Base-by-base conservation (phyloP, 768 basidiomycete genomes). In the Suillus sp. region DNA sequence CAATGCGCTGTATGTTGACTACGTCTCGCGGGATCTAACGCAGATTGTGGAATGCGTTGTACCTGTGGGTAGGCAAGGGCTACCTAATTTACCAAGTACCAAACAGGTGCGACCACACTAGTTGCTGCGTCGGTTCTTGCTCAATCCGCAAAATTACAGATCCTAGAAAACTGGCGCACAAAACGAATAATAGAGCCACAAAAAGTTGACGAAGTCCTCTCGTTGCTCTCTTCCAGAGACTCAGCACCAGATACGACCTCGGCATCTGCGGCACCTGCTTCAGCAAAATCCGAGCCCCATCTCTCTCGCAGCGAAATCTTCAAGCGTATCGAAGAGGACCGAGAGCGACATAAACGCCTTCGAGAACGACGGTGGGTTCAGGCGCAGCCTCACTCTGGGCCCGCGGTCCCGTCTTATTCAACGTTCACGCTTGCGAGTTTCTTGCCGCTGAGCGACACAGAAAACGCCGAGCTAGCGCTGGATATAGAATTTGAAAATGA, bases 351-450 rank as follows among this genome's bases (percentile, higher is more conserved):
- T 70, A 96, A 96, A 77, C 87, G 95, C 14, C 81, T 96, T 2
- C 86, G 94, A 53, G 95, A 96, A 74, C 86, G 92, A 42, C 86
- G 94, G 50, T 96, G 95, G 95, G 91, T 92, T n/a, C 91, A 93
- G 70, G 88, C 89, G 2, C 80, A 87, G 10, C 81, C 86, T 4
- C 87, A 86, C 65, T 47, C 70, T 10, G 54, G 20, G 37, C 53
- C 32, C 22, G 35, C 50, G 16, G 34, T 60, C n/a, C 30, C 60
- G 18, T 66, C 64, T 30, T 62, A 66, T 8, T 59, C 60, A 0
- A 60, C 70, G 0, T 73, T 67, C 14, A 64, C 62, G 0, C 66
- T 75, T 8, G 66, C 70, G 10, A 50, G 63, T 14, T 75, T 75
- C 48, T 64, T 75, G 4, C 73, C 69, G 1, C 50, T 73, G 43